These are phyloP conservation scores for Ramalina intermedia DNA, from an alignment of 495 filamentous ascomycete genomes.

Conservation along the genomic window DNA sequence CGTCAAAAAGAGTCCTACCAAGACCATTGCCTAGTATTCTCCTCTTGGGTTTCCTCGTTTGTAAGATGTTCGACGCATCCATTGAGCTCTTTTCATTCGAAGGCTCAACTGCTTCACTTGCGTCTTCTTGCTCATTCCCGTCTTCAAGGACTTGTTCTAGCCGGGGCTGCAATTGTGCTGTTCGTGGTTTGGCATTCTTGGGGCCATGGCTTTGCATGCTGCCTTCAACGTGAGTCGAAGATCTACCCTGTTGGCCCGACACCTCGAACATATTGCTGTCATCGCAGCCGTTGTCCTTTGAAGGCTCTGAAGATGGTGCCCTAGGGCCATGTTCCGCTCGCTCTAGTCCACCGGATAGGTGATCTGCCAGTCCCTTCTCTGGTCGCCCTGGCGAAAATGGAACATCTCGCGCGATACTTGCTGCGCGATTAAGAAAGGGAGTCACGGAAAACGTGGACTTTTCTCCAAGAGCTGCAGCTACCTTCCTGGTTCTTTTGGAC, in stretches of 20 bases:
- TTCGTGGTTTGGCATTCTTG: too few species aligned
- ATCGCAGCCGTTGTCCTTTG: too few species aligned
- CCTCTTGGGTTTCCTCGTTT: conserved; percentile 46
- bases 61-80: not conserved
- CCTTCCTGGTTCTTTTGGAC: conserved; percentile 36
- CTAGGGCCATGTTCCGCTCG: conserved; percentile 1
- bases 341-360: conserved; percentile 10
- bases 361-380: conserved; percentile 12
- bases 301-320: not conserved
- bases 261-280: too few species aligned
- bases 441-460: conserved; percentile 90
- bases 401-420: conserved; percentile 36
- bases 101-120: not conserved
- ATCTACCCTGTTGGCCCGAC: too few species aligned
- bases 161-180: not conserved
- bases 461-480: conserved; percentile 50
- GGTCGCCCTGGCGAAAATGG: conserved; percentile 18
- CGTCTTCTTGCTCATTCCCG: conserved; percentile 16
- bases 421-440: conserved; percentile 72
- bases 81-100: not conserved
- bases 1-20: conserved; percentile 60
- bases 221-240: too few species aligned
- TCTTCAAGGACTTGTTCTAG: conserved; percentile 40
- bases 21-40: conserved; percentile 48
- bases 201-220: too few species aligned